Percentiles rank a stretch among this genome's conserved stretches.
phyloP scores from a whole-genome alignment of 768 basidiomycete genomes.

The Collybia sp. region DNA sequence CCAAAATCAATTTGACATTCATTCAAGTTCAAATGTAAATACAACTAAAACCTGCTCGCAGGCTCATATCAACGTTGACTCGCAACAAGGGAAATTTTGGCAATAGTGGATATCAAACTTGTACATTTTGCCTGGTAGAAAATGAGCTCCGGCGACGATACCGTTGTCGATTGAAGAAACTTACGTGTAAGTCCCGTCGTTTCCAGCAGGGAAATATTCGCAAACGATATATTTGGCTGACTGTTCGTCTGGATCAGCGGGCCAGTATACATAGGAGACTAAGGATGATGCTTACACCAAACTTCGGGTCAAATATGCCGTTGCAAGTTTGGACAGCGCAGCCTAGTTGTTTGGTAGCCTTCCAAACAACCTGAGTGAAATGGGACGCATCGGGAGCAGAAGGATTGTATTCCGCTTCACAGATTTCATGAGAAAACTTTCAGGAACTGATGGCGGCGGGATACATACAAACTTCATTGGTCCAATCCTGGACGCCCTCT shows the following conservation, averaged over 20 bases:
- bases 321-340: conserved; percentile 55
- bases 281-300: conserved; percentile 38
- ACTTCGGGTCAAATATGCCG: conserved; percentile 52
- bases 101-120: conserved; percentile 25
- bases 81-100: too few relatives aligned
- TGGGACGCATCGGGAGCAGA: conserved; percentile 57
- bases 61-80: too few relatives aligned
- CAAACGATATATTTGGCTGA: conserved; percentile 59
- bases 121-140: conserved; percentile 37
- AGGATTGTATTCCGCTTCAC: conserved; percentile 51
- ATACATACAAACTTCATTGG: conserved; percentile 60
- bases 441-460: neutral
- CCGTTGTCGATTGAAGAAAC: conserved; percentile 18
- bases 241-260: conserved; percentile 25
- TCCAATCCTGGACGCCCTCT: conserved; percentile 55
- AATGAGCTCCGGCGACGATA: neutral
- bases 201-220: conserved; percentile 63
- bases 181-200: conserved; percentile 57
- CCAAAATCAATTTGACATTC: conserved; percentile 5
- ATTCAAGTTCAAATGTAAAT: conserved; percentile 1
- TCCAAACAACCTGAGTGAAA: conserved; percentile 80
- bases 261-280: conserved; percentile 1
- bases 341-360: conserved; percentile 55
- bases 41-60: neutral
- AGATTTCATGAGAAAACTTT: neutral